Evolutionary conservation across 345 rosid genomes (phyloP).

Genomic region (Gynandropsis gynandra): DNA sequence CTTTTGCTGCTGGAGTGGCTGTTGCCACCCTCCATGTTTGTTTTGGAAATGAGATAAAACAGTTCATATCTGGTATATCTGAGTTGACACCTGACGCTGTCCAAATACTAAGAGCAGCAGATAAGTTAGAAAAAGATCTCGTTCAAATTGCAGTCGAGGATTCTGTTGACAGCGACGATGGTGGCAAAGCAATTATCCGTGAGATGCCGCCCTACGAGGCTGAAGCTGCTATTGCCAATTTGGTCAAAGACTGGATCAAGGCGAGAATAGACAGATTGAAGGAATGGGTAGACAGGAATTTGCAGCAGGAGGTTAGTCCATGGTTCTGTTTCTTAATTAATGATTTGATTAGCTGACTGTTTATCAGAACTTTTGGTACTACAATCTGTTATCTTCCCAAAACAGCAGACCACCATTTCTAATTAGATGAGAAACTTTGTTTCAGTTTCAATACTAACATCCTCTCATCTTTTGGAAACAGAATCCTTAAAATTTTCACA

Average conservation of each 20-base stretch:
- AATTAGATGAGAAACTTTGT: too few species aligned
- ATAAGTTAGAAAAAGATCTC: constrained; percentile 93
- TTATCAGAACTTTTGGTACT: neutral
- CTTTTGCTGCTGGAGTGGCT: constrained; percentile 95
- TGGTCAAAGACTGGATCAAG: constrained; percentile 80
- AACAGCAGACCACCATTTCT: neutral
- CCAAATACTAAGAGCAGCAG: constrained; percentile 84
- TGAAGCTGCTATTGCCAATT: constrained; percentile 83
- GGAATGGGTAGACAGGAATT: constrained; percentile 82
- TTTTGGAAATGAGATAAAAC: constrained; percentile 88
- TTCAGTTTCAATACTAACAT: too few species aligned
- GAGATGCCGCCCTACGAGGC: constrained; percentile 99
- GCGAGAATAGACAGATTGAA: constrained; percentile 71
- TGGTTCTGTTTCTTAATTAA: neutral
- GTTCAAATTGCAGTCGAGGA: constrained; percentile 98
- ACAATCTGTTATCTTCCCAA: constrained; percentile 1
- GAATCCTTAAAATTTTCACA: neutral
- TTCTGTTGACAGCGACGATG: constrained; percentile 95
- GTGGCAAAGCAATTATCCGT: constrained; percentile 94
- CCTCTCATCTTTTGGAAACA: neutral
- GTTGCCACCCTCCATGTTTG: constrained; percentile 97
- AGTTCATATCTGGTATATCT: constrained; percentile 61
- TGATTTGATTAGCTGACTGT: neutral
- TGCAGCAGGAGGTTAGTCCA: constrained; percentile 80
- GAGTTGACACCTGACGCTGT: constrained; percentile 92